phyloP scores from a whole-genome alignment of 1,139 yeast species.

The Lodderomyces orthopsilosis region DNA sequence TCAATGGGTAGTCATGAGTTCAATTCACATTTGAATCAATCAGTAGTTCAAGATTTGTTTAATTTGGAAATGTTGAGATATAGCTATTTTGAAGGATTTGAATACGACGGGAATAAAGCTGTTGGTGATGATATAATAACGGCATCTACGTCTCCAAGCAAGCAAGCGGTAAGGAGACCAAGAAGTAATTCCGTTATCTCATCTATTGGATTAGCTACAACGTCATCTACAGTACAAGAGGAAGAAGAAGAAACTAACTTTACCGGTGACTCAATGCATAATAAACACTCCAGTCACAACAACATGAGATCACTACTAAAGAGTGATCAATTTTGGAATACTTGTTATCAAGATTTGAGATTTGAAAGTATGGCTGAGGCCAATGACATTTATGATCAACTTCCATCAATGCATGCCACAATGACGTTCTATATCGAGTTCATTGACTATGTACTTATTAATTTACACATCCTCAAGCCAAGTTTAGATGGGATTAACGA shows the following conservation, averaged over 20 bases:
- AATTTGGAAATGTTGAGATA: conserved; percentile 20
- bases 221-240: neutral
- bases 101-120: conserved; percentile 2
- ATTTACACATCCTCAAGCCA: conserved; percentile 15
- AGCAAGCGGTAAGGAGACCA: neutral
- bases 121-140: neutral
- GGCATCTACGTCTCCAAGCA: neutral
- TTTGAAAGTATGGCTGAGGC: conserved; percentile 22
- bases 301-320: conserved; percentile 15
- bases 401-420: conserved; percentile 29
- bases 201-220: neutral
- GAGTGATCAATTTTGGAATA: conserved; percentile 32
- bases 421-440: conserved; percentile 26
- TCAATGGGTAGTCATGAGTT: neutral
- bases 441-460: conserved; percentile 28
- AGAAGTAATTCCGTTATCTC: neutral
- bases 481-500: conserved; percentile 13
- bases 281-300: neutral
- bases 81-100: conserved; percentile 22
- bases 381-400: conserved; percentile 23
- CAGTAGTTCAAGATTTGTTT: conserved; percentile 3
- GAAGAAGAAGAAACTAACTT: neutral
- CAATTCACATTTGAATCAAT: conserved; percentile 1
- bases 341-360: conserved; percentile 33
- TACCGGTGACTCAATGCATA: neutral